Evolutionary conservation across 139 green algal species (phyloP), one percentile per base, ranked within the genome.

Genomic region (Tetratostichococcus sp.): DNA sequence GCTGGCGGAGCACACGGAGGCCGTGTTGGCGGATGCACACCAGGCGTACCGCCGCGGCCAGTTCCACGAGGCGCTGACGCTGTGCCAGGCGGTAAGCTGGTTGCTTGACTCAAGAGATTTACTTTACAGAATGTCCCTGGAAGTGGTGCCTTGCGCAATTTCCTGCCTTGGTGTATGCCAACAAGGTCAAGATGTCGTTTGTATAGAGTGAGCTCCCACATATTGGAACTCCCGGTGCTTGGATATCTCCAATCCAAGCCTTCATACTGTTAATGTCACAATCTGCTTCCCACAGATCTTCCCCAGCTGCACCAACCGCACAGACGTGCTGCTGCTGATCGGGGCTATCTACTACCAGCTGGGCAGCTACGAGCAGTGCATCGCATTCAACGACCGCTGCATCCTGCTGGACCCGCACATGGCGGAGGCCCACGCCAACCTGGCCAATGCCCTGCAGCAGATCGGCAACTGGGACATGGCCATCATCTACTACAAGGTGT

Each of bases 281-380:
- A n/a, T n/a, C 39, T 11, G 8, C 39, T 11, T 21, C 39, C 39
- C 71, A 69, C 77, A 88, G 76, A 67, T 87, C 0, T 85, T 86
- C 35, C 26, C 68, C 2, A 39, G 70, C 6, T 76, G 87, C 35
- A 43, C 80, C 3, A 76, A 83, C 28, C 81, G 77, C 17, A 85
- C 88, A 22, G 89, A 96, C 30, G 82, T 89, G 57, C 82, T 96
- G 72, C 83, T 97, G 57, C 84, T 97, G n/a, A 81, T 94, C 62
- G 92, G 91, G 2, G 92, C 92, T 0, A 83, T 88, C 30, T 83
- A 92, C 74, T 97, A 95, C 75, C 92, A 97, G 82, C 81, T 94
- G 59, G 80, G 83, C 21, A 80, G 89, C 65, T 92, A 88, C 65
- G 72, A 89, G 65, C 76, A 89, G 76, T 88, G 81, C 69, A 83